Base-by-base conservation (phyloP, 148 eudicot species). In the Euryodendron excelsum region DNA sequence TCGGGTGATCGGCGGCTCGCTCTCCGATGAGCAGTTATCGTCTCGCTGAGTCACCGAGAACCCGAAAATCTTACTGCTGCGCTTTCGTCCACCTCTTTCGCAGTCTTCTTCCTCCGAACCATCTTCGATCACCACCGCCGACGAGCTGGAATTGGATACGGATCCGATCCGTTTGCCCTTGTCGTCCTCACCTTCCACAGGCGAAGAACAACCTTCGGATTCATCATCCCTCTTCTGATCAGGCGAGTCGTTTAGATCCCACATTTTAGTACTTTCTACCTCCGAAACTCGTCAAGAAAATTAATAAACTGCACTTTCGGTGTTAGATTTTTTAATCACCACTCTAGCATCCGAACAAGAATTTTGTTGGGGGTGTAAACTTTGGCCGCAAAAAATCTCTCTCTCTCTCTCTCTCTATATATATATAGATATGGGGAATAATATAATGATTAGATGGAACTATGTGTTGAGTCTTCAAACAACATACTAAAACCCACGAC, bases 181-280 rank as follows among this genome's bases (percentile, higher is more conserved):
- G 4, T 85, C 88, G 48, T 73, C 79, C 1, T 80, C 82, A 7
- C 59, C 89, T 30, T 84, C 87, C 1, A 82, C 81, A 72, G 88
- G 84, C 39, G 93, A 85, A 3, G 88, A 88, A 55, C 82, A 86
- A 0, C 72, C 89, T 41, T 93, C 89, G 4, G 90, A 90, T 79
- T 88, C 89, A 6, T 81, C 87, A 33, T 68, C 75, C 45, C 73
- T 65, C 41, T 37, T 73, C n/a, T 77, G 88, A 82, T 82, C 93
- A 1, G 96, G 97, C 33, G 85, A 84, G 82, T 85, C 94, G 82
- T 96, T 96, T 55, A 96, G 94, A 89, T 96, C 90, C 99, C 99
- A 93, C 99, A 96, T 95, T 91, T 78, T 65, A 65, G 17, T 12
- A 3, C 45, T 18, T 5, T n/a, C 47, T 27, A 74, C 33, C 56